A percentile compares a stretch with the other conserved stretches of the same genome.
These are phyloP conservation scores for Amanita pallidorosea DNA, from an alignment of 768 basidiomycete genomes.

Conservation along the genomic window DNA sequence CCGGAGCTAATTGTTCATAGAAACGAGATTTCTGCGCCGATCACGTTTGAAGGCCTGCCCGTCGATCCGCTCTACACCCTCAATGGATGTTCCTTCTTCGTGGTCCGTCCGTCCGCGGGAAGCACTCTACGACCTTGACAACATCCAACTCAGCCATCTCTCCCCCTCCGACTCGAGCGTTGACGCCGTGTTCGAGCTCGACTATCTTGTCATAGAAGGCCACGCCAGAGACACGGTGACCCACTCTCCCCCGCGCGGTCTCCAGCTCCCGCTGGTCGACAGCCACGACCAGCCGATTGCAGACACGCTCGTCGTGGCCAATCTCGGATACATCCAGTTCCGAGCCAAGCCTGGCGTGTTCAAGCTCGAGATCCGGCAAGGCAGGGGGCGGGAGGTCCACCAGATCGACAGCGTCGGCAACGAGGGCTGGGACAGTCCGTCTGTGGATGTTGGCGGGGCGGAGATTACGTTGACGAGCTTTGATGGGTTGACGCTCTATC, in stretches of 20 bases:
- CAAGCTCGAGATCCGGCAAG: conserved; percentile 70
- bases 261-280: conserved; percentile 75
- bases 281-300: conserved; percentile 42
- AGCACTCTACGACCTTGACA: conserved; percentile 89
- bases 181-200: conserved; percentile 76
- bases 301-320: conserved; percentile 89
- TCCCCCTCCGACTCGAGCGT: conserved; percentile 51
- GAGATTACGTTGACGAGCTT: conserved; percentile 81
- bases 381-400: conserved; percentile 74
- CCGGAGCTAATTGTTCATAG: conserved; percentile 21
- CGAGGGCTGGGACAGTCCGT: conserved; percentile 78
- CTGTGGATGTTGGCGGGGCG: conserved; percentile 55
- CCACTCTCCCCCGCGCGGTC: conserved; percentile 71
- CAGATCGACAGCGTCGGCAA: conserved; percentile 79
- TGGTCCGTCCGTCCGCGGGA: conserved; percentile 92
- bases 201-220: conserved; percentile 89
- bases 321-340: conserved; percentile 94
- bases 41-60: conserved; percentile 66
- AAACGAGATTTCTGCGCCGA: conserved; percentile 43
- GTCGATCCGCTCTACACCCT: conserved; percentile 83
- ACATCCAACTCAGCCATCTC: conserved; percentile 74
- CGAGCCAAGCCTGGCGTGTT: conserved; percentile 88
- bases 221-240: conserved; percentile 72
- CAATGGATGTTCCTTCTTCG: conserved; percentile 80
- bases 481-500: conserved; percentile 83